Evolutionary conservation across 2,329 filamentous ascomycete species (phyloP), one percentile per base, ranked within the genome.

Genomic region (Ascocoryne sarcoides): DNA sequence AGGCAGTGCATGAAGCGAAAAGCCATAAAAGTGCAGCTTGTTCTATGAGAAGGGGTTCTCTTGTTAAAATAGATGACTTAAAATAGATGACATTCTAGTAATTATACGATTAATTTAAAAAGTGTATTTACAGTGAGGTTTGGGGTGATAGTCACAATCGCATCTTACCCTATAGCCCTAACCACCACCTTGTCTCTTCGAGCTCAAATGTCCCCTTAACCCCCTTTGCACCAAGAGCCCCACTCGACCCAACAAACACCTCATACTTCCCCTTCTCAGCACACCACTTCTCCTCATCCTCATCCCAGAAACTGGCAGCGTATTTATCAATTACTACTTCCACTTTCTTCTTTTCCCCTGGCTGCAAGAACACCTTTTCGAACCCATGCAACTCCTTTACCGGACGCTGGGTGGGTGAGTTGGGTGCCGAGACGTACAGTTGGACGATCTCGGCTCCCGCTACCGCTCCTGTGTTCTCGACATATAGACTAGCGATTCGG

Each of bases 81-180:
- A n/a, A n/a, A n/a, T n/a, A n/a, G n/a, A n/a, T n/a, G n/a, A n/a
- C n/a, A n/a, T n/a, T n/a, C n/a, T n/a, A n/a, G n/a, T n/a, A n/a
- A n/a, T n/a, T n/a, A n/a, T n/a, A n/a, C n/a, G n/a, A n/a, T n/a
- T n/a, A n/a, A n/a, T n/a, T n/a, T n/a, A n/a, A n/a, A n/a, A n/a
- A n/a, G n/a, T n/a, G n/a, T n/a, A n/a, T n/a, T n/a, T n/a, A n/a
- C n/a, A n/a, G n/a, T n/a, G n/a, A n/a, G n/a, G n/a, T n/a, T n/a
- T n/a, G n/a, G n/a, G n/a, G n/a, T n/a, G n/a, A n/a, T n/a, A n/a
- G n/a, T n/a, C n/a, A n/a, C n/a, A n/a, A n/a, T n/a, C n/a, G n/a
- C n/a, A n/a, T n/a, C n/a, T n/a, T 58, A 98, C 96, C 14, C 29
- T 37, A 31, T 18, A 18, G 14, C 9, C 41, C 36, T n/a, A 38